Conservation (phyloP, 2,329 filamentous ascomycete species). For the Aspergillus sp. region DNA sequence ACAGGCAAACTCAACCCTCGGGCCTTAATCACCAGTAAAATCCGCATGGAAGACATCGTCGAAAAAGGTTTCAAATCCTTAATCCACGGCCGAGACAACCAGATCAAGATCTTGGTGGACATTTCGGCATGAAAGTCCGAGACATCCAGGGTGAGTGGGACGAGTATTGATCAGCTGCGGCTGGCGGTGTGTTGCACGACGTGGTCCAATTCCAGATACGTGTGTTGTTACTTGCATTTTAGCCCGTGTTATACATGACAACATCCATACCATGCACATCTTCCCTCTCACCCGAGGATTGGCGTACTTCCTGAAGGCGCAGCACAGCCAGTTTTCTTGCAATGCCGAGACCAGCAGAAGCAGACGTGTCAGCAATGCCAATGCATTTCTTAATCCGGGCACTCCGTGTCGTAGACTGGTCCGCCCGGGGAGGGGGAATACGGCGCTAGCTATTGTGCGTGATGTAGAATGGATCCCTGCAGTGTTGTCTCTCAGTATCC, state of each 20-base stretch:
- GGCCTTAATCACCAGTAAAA: conserved; percentile 63
- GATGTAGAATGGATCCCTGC: neutral
- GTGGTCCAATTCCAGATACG: neutral
- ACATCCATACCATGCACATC: neutral
- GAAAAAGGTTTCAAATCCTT: conserved; percentile 60
- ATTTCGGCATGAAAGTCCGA: conserved; percentile 20
- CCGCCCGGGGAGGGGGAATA: neutral
- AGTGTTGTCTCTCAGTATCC: neutral
- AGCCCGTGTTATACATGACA: neutral
- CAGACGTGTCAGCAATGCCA: conserved; percentile 6
- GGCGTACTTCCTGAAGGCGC: neutral
- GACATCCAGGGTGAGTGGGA: neutral
- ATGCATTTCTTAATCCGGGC: neutral
- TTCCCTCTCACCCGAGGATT: neutral
- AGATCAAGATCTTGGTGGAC: conserved; percentile 63
- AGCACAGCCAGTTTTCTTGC: neutral
- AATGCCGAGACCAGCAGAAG: neutral
- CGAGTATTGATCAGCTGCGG: conserved; percentile 6
- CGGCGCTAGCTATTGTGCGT: neutral
- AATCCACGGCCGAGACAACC: conserved; percentile 61
- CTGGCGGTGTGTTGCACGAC: conserved; percentile 1
- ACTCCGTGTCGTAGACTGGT: neutral
- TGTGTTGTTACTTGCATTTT: conserved; percentile 1
- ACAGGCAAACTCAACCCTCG: conserved; percentile 55
- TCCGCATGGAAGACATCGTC: conserved; percentile 58